These are phyloP conservation scores for Dendrobium huoshanense DNA, from an alignment of 106 monocot species.

Conservation along the genomic window DNA sequence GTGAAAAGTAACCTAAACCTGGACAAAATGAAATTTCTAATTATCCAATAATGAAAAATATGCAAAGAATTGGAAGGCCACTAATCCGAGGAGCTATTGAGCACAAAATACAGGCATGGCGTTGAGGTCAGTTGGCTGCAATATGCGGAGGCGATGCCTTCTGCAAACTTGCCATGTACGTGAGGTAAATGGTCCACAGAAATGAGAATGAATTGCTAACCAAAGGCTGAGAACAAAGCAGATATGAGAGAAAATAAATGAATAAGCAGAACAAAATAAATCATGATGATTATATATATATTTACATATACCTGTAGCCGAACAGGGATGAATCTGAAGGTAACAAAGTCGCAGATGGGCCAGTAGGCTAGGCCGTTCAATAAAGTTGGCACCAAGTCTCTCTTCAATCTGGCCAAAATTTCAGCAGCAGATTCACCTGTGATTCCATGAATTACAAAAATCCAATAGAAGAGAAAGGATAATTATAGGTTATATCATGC, in stretches of 20 bases:
- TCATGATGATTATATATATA: no score
- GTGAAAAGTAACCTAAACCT: not conserved
- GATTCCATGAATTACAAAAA: not conserved
- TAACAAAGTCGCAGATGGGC: conserved; percentile 94
- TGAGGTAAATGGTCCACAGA: conserved; percentile 90
- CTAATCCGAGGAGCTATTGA: not conserved
- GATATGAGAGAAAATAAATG: not conserved
- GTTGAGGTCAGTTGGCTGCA: not conserved
- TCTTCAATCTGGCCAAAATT: conserved; percentile 79
- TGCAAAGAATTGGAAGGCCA: not conserved
- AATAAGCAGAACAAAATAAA: not conserved
- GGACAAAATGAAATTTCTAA: not conserved
- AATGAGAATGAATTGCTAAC: conserved; percentile 92
- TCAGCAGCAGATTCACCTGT: conserved; percentile 72
- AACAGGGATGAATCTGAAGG: conserved; percentile 83
- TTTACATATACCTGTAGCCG: conserved; percentile 63
- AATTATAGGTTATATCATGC: not conserved
- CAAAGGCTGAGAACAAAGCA: conserved; percentile 48
- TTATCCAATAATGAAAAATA: not conserved
- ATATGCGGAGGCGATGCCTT: conserved; percentile 34
- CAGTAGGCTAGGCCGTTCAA: conserved; percentile 71
- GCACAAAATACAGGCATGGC: not conserved
- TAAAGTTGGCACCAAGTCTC: conserved; percentile 80
- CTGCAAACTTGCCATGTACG: conserved; percentile 84
- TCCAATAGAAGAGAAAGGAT: not conserved